Evolutionary conservation across 495 filamentous ascomycete genomes (phyloP).

Genomic region (Jackrogersella multiformis): DNA sequence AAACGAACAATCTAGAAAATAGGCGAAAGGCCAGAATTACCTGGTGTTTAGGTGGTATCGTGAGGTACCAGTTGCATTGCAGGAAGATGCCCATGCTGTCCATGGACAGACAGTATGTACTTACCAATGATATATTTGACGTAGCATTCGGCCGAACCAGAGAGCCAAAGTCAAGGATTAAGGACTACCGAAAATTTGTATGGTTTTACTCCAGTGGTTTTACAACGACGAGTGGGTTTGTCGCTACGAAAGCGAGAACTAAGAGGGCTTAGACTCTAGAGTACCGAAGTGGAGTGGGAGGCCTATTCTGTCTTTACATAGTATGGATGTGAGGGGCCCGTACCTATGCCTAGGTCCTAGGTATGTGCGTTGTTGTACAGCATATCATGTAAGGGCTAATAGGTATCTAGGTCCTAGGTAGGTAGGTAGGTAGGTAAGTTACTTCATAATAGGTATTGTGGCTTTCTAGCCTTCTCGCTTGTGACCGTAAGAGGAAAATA

Average conservation of each 20-base stretch:
- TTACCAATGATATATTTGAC: slow-evolving; percentile 4
- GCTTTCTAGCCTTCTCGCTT: too few relatives aligned
- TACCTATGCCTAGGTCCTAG: too few relatives aligned
- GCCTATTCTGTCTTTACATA: slow-evolving; percentile 3
- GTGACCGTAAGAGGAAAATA: too few relatives aligned
- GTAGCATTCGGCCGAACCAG: slow-evolving; percentile 26
- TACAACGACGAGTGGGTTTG: neutral
- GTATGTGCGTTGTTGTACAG: slow-evolving; percentile 27
- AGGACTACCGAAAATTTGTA: slow-evolving; percentile 1
- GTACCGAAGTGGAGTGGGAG: slow-evolving; percentile 28
- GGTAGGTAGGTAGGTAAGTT: too few relatives aligned
- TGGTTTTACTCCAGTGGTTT: neutral
- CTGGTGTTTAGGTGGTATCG: slow-evolving; percentile 35
- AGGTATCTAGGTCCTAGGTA: too few relatives aligned
- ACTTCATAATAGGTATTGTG: too few relatives aligned
- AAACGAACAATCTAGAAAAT: neutral
- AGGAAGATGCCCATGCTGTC: slow-evolving; percentile 14
- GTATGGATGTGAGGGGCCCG: too few relatives aligned
- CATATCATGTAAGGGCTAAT: too few relatives aligned
- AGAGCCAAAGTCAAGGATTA: slow-evolving; percentile 21
- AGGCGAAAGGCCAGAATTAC: slow-evolving; percentile 21
- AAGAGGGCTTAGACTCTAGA: slow-evolving; percentile 1
- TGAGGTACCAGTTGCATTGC: slow-evolving; percentile 20
- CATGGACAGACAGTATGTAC: neutral
- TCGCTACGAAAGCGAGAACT: neutral